phyloP scores from a whole-genome alignment of 331 rosid species.

The Quercus phellos region DNA sequence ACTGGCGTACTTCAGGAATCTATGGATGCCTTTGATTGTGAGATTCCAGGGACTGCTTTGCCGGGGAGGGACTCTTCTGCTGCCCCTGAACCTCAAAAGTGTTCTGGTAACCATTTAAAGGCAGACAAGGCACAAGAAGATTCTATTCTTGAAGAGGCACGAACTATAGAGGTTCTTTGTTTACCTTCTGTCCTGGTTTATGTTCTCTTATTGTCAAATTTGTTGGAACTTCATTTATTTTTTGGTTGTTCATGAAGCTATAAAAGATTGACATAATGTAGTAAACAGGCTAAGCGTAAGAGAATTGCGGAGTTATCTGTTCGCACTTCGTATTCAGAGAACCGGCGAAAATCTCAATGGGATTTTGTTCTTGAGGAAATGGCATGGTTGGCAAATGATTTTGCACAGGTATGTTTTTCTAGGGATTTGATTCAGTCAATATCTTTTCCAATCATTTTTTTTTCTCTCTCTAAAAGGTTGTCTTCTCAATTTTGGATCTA shows the following conservation, averaged over 20 bases:
- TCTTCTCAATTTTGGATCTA: background rate
- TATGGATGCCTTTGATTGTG: conserved; percentile 31
- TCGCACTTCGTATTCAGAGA: conserved; percentile 48
- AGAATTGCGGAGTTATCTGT: conserved; percentile 84
- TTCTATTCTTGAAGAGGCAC: conserved; percentile 88
- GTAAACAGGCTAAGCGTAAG: conserved; percentile 81
- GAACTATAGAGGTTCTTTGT: conserved; percentile 65
- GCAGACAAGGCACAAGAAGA: conserved; percentile 76
- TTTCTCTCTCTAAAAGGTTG: background rate
- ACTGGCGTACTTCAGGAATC: conserved; percentile 31
- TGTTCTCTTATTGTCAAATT: conserved; percentile 9
- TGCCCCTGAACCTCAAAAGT: conserved; percentile 38
- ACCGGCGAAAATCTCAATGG: conserved; percentile 73
- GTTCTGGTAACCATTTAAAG: conserved; percentile 33
- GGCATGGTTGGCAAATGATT: conserved; percentile 99
- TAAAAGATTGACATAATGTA: conserved; percentile 16
- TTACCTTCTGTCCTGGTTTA: conserved; percentile 11
- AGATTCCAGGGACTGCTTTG: conserved; percentile 30
- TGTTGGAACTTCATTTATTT: background rate
- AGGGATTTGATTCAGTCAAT: background rate
- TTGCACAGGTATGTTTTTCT: conserved; percentile 76
- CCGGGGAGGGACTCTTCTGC: conserved; percentile 34
- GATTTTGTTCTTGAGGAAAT: conserved; percentile 94
- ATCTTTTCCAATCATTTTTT: background rate
- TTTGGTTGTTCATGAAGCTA: conserved; percentile 6